phyloP scores from a whole-genome alignment of 352 stramenopile genomes.

The Phytophthora ohioensis region DNA sequence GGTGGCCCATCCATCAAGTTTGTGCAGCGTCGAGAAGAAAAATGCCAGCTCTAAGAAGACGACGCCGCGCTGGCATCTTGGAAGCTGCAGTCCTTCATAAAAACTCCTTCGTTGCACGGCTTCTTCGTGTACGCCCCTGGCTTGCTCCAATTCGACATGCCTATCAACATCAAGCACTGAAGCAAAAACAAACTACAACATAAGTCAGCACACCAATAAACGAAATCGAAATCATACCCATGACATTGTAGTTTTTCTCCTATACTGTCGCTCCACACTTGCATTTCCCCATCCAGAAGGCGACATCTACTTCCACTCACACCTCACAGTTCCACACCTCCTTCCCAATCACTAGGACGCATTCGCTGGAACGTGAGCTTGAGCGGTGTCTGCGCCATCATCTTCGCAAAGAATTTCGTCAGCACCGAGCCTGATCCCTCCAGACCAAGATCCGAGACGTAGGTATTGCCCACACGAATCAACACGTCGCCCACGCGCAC shows the following conservation, averaged over 20 bases:
- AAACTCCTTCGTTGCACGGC: no score
- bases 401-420: conserved; percentile 75
- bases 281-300: conserved; percentile 5
- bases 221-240: conserved; percentile 7
- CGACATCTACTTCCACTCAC: conserved; percentile 2
- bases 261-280: conserved; percentile 4
- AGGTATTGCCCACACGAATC: conserved; percentile 62
- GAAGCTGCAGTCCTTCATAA: no score
- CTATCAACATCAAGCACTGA: no score
- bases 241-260: conserved; percentile 20
- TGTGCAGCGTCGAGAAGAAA: no score
- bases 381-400: conserved; percentile 63
- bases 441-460: conserved; percentile 72
- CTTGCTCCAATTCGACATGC: no score
- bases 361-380: conserved; percentile 77
- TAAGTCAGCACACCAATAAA: neutral
- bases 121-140: no score
- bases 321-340: conserved; percentile 69
- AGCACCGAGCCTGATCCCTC: conserved; percentile 62
- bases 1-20: no score
- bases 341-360: conserved; percentile 69
- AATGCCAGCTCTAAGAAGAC: no score
- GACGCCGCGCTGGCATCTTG: no score
- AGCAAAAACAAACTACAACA: no score
- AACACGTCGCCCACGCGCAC: conserved; percentile 73